phyloP scores from a whole-genome alignment of 768 basidiomycete genomes.

The Tulasnella sp. region DNA sequence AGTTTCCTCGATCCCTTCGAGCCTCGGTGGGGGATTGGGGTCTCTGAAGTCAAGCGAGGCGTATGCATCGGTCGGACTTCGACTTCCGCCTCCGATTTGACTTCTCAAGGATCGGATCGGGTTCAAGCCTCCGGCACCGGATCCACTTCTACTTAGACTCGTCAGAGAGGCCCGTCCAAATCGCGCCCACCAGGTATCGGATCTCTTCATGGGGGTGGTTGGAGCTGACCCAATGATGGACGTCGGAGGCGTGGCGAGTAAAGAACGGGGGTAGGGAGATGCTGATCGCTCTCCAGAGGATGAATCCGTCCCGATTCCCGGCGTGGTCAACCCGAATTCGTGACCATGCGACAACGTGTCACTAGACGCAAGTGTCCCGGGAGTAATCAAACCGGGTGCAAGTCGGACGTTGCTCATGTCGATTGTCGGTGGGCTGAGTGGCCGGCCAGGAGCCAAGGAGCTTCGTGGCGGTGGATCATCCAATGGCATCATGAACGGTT shows the following conservation, averaged over 20 bases:
- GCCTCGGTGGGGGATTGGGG: slow-evolving; percentile 60
- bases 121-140: slow-evolving; percentile 41
- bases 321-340: neutral
- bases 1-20: slow-evolving; percentile 41
- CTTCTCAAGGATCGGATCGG: slow-evolving; percentile 36
- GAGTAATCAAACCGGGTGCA: neutral
- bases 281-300: neutral
- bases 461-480: neutral
- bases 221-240: slow-evolving; percentile 37
- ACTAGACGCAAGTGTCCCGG: neutral
- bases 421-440: neutral
- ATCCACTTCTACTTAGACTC: neutral
- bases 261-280: neutral
- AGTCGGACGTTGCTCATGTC: neutral
- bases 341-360: neutral
- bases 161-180: slow-evolving; percentile 50
- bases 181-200: slow-evolving; percentile 71
- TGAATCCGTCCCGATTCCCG: neutral
- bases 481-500: slow-evolving; percentile 6
- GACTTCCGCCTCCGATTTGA: neutral
- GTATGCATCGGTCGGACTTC: slow-evolving; percentile 2
- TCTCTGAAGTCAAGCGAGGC: slow-evolving; percentile 57
- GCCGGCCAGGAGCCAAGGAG: neutral
- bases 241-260: slow-evolving; percentile 37
- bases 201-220: slow-evolving; percentile 49